phyloP scores from a whole-genome alignment of 768 basidiomycete species.

The Kwoniella bestiolae region DNA sequence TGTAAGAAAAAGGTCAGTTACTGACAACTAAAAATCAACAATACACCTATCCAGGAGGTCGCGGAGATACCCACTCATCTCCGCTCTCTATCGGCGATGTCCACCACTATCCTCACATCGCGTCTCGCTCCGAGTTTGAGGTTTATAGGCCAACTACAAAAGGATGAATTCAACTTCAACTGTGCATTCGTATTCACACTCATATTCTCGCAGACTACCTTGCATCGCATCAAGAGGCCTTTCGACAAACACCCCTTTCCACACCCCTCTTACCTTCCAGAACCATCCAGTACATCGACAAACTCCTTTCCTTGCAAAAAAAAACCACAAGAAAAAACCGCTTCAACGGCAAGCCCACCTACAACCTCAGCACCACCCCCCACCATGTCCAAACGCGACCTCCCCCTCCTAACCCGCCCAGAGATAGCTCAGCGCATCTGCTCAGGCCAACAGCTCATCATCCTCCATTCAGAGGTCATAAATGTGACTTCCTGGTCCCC shows the following conservation, averaged over 20 bases:
- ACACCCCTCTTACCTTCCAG: too few relatives aligned
- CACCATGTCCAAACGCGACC: not conserved
- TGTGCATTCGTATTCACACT: not conserved
- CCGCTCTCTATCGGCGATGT: not conserved
- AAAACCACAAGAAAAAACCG: not conserved
- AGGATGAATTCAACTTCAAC: not conserved
- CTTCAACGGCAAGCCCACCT: not conserved
- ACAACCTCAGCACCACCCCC: not conserved
- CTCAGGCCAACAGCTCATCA: constrained; percentile 73
- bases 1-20: not conserved
- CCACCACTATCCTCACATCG: not conserved
- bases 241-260: too few relatives aligned
- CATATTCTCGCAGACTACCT: too few relatives aligned
- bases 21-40: not conserved
- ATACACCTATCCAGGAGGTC: not conserved
- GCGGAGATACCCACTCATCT: not conserved
- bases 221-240: too few relatives aligned
- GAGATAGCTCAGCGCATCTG: constrained; percentile 71
- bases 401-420: constrained; percentile 4
- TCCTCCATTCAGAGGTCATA: constrained; percentile 67
- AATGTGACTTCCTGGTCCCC: constrained; percentile 68
- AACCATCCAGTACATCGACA: too few relatives aligned
- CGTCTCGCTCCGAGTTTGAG: not conserved
- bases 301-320: too few relatives aligned
- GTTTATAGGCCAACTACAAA: not conserved